These are phyloP conservation scores for Dipodascopsis uninucleata DNA, from an alignment of 805 yeast genomes.

Conservation along the genomic window DNA sequence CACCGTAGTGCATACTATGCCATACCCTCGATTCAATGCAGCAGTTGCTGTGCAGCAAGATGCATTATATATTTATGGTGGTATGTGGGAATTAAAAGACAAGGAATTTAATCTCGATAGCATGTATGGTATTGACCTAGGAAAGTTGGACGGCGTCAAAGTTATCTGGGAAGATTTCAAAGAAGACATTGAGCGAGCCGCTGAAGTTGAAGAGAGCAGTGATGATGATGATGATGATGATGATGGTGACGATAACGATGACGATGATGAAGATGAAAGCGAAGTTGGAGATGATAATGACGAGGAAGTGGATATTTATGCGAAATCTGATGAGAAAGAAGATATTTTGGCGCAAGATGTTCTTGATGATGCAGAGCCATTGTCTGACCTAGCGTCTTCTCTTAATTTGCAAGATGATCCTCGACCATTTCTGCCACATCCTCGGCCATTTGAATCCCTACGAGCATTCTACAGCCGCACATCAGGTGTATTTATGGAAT, in stretches of 20 bases:
- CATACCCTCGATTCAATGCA: conserved; percentile 88
- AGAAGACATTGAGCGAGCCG: conserved; percentile 48
- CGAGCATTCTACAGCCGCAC: conserved; percentile 82
- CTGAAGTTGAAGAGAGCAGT: conserved; percentile 30
- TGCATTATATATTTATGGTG: conserved; percentile 78
- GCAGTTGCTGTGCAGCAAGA: conserved; percentile 83
- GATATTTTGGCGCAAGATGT: conserved; percentile 42
- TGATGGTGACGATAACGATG: conserved; percentile 73
- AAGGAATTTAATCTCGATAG: conserved; percentile 81
- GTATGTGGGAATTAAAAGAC: conserved; percentile 85
- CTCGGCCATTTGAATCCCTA: conserved; percentile 83
- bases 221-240: conserved; percentile 49
- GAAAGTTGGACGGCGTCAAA: conserved; percentile 80
- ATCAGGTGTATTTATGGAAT: conserved; percentile 80
- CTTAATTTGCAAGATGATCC: conserved; percentile 69
- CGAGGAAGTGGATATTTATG: conserved; percentile 43
- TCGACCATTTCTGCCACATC: conserved; percentile 96
- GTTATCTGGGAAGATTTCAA: conserved; percentile 83
- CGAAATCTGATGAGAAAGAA: conserved; percentile 34
- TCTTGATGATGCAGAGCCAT: conserved; percentile 56
- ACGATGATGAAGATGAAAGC: conserved; percentile 63
- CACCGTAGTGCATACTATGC: conserved; percentile 54
- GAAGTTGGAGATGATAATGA: conserved; percentile 41
- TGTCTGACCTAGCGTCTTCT: conserved; percentile 62
- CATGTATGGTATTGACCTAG: conserved; percentile 79